phyloP scores from a whole-genome alignment of 805 yeast species.

The Zygosaccharomyces lentus region DNA sequence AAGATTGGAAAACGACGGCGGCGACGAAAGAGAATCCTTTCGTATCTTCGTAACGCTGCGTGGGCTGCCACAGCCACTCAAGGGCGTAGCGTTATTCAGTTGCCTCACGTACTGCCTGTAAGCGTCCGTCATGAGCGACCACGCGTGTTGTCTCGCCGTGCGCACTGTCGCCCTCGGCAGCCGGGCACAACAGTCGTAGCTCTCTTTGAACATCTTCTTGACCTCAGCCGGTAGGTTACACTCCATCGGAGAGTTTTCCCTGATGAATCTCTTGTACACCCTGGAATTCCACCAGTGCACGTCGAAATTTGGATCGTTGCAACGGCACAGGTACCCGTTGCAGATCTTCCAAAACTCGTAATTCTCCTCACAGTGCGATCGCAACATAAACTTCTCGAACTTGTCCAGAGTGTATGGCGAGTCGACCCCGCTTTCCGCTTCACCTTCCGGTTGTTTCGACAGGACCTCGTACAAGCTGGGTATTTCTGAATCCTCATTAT shows the following conservation, averaged over 20 bases:
- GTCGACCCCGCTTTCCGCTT: neutral
- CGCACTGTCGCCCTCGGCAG: conserved; percentile 16
- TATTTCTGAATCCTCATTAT: neutral
- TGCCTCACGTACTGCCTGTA: conserved; percentile 20
- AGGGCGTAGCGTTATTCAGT: conserved; percentile 1
- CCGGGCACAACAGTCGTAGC: conserved; percentile 7
- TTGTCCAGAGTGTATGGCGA: conserved; percentile 18
- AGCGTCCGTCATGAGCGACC: conserved; percentile 28
- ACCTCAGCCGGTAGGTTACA: conserved; percentile 31
- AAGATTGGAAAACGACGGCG: neutral
- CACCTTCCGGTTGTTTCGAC: neutral
- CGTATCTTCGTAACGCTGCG: neutral
- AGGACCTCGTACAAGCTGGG: conserved; percentile 3
- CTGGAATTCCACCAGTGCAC: conserved; percentile 21
- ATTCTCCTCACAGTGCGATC: conserved; percentile 34
- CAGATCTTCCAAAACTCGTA: conserved; percentile 23
- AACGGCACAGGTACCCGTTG: conserved; percentile 9
- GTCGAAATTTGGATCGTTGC: conserved; percentile 10
- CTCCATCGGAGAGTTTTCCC: conserved; percentile 28
- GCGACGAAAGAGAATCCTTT: neutral
- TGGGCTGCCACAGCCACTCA: neutral
- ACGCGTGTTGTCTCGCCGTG: conserved; percentile 26
- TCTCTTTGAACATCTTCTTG: conserved; percentile 20
- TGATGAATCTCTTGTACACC: conserved; percentile 25
- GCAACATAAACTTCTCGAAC: conserved; percentile 24